Evolutionary conservation across 345 rosid genomes (phyloP), one percentile per base, ranked within the genome.

Genomic region (Lenwebbia sp.): DNA sequence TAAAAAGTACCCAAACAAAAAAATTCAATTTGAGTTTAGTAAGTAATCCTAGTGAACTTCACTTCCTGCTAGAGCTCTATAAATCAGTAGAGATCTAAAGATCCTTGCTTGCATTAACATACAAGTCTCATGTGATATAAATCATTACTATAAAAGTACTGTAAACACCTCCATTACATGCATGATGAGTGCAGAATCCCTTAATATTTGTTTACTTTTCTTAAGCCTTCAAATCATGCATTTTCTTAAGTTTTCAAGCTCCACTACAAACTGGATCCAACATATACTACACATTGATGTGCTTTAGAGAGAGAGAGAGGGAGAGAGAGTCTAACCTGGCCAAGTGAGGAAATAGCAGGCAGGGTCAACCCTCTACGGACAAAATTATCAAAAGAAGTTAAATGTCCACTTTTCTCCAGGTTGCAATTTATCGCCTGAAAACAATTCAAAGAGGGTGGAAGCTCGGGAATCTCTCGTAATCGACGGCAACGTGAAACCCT

Each of bases 401-500:
- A 14, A 13, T 58, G 8, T 58, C 17, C 9, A 12, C 3, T 58
- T 11, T 26, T 58, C n/a, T 58, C 33, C 17, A 58, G 4, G 13
- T n/a, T 0, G 4, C 33, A n/a, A n/a, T 58, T 1, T 13, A 0
- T 13, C 0, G 37, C 74, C 37, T 2, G 5, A 13, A 60, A 60
- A 1, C 0, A 26, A 13, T 13, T 3, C 10, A 60, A 28, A 60
- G 6, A 60, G 6, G 40, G 37, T 13, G 74, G 74, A 28, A 60
- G 37, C 4, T 3, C 9, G 37, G 74, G 37, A 60, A 60, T 28
- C 74, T 60, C 74, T 28, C 14, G 74, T 14, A 60, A 60, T 28
- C 7, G 37, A 60, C 3, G 4, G 74, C 74, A 60, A 0, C 0
- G 0, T 1, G 2, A 2, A 1, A 60, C 74, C 0, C 0, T 0